Percentiles rank a stretch among this genome's conserved stretches.
These are phyloP conservation scores for Skeletonema potamos DNA, from an alignment of 108 stramenopile species.

Conservation along the genomic window DNA sequence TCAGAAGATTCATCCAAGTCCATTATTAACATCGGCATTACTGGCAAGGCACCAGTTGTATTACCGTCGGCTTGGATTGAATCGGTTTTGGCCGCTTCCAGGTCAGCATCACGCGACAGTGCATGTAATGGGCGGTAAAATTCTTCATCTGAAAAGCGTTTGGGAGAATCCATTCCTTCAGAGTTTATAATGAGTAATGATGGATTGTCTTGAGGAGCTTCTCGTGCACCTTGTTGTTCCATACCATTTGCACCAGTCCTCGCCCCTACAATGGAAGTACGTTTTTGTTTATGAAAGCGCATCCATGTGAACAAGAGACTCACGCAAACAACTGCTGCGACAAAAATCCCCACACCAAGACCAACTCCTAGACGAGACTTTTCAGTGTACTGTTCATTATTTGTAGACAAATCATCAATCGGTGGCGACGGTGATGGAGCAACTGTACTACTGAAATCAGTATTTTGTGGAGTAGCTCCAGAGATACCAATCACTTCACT, in stretches of 20 bases:
- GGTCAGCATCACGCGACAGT: neutral
- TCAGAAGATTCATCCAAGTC: constrained; percentile 36
- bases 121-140: neutral
- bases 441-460: neutral
- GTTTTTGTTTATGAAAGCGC: neutral
- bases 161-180: neutral
- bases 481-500: neutral
- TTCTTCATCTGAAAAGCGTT: neutral
- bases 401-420: neutral
- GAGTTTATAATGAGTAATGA: neutral
- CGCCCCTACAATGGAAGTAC: neutral
- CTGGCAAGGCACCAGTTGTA: neutral
- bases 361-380: neutral
- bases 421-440: neutral
- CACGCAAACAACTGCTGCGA: neutral
- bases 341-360: neutral
- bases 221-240: neutral
- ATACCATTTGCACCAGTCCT: neutral
- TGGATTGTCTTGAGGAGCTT: neutral
- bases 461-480: neutral
- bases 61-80: constrained; percentile 1
- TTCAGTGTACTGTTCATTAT: neutral
- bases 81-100: neutral
- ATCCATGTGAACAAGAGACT: neutral
- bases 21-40: neutral